These are phyloP conservation scores for Apiospora sp. DNA, from an alignment of 2,329 filamentous ascomycete genomes.

Conservation along the genomic window DNA sequence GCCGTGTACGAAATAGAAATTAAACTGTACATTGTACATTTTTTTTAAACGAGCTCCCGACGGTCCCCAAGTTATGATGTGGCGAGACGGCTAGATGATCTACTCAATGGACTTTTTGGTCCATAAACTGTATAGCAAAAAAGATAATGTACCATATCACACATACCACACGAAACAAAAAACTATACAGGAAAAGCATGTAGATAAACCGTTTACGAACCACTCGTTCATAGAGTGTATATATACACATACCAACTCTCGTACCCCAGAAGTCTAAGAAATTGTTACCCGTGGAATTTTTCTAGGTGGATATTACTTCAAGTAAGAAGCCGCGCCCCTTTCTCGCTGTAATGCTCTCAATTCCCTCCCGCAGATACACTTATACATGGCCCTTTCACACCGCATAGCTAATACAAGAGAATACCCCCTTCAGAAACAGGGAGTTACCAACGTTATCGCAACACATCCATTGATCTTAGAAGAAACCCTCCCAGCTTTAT, in stretches of 20 bases:
- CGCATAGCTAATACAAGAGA: background rate
- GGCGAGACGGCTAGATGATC: slow-evolving; percentile 11
- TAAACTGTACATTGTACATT: slow-evolving; percentile 17
- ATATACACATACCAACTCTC: slow-evolving; percentile 5
- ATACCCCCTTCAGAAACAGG: background rate
- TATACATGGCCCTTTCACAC: background rate
- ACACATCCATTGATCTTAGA: background rate
- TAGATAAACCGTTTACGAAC: slow-evolving; percentile 8
- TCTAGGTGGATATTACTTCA: background rate
- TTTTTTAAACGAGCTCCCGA: background rate
- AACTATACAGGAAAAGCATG: slow-evolving; percentile 3
- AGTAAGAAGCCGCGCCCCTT: background rate
- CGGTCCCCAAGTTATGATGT: background rate
- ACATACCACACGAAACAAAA: background rate
- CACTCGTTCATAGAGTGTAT: slow-evolving; percentile 2
- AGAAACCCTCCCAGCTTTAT: background rate
- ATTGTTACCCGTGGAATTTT: background rate
- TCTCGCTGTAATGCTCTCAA: background rate
- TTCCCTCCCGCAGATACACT: background rate
- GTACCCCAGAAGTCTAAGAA: background rate
- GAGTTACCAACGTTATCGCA: background rate
- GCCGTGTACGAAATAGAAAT: slow-evolving; percentile 17
- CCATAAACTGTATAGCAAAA: slow-evolving; percentile 12
- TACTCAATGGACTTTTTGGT: slow-evolving; percentile 10
- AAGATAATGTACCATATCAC: slow-evolving; percentile 25